Conservation (phyloP, 1,139 yeast species). For the Candida pseudocylindracea region DNA sequence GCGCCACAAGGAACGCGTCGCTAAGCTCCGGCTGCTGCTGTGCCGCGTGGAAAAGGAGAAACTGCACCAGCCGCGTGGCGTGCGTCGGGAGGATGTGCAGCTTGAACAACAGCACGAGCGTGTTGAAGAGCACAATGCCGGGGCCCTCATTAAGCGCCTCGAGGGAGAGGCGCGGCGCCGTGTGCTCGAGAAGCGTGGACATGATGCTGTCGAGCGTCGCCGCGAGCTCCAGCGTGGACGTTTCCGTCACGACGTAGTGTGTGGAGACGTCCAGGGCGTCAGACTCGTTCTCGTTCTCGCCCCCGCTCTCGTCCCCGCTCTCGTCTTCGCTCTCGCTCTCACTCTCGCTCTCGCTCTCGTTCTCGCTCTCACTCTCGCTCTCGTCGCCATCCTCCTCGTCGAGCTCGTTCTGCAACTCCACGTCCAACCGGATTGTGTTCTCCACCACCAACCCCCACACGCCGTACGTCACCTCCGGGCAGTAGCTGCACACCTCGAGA, state of each 20-base stretch:
- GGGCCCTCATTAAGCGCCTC: constrained; percentile 34
- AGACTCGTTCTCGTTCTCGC: constrained; percentile 20
- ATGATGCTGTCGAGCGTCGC: not conserved
- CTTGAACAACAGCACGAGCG: constrained; percentile 55
- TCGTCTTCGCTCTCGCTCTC: constrained; percentile 26
- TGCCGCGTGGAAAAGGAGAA: constrained; percentile 57
- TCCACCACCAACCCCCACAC: constrained; percentile 72
- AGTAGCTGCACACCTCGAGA: constrained; percentile 35
- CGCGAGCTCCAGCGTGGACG: not conserved
- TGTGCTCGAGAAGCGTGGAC: constrained; percentile 18
- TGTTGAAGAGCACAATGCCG: constrained; percentile 56
- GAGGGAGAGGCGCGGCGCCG: constrained; percentile 25
- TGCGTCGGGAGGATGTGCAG: constrained; percentile 80
- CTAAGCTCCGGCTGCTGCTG: constrained; percentile 67
- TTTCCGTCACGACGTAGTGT: not conserved
- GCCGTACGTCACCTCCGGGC: constrained; percentile 49
- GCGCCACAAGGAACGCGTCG: constrained; percentile 64
- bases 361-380: constrained; percentile 6
- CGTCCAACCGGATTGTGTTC: constrained; percentile 68
- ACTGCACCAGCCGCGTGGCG: constrained; percentile 78
- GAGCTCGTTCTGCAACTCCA: constrained; percentile 76
- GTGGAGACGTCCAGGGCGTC: not conserved
- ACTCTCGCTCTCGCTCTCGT: constrained; percentile 14
- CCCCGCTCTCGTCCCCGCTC: constrained; percentile 50
- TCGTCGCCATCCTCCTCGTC: constrained; percentile 25